phyloP scores from a whole-genome alignment of 108 stramenopile species.

The Discostella stelligeroides region DNA sequence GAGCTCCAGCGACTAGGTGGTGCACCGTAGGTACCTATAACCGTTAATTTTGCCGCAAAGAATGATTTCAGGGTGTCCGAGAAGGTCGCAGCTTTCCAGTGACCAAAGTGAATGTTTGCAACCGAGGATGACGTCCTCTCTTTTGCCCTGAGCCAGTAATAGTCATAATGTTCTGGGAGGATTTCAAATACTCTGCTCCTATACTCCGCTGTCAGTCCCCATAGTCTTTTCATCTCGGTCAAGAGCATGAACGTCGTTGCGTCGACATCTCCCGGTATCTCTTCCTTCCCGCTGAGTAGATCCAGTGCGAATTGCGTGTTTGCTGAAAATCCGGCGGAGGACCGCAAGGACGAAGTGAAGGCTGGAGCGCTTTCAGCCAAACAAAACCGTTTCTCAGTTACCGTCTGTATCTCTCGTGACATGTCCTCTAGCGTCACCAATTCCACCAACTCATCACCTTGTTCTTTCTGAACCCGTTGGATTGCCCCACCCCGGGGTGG shows the following conservation, averaged over 20 bases:
- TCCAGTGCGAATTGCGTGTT: background rate
- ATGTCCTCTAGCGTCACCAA: background rate
- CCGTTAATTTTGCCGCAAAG: constrained; percentile 1
- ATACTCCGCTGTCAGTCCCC: background rate
- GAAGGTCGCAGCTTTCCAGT: background rate
- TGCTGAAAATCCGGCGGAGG: background rate
- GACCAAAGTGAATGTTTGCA: too few species aligned
- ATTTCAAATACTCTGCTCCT: background rate
- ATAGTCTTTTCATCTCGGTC: background rate
- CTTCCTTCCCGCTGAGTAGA: background rate
- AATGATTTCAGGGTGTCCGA: background rate
- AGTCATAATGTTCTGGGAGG: background rate
- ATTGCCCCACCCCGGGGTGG: background rate
- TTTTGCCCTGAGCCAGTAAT: constrained; percentile 5
- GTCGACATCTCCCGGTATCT: background rate
- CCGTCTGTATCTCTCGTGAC: background rate
- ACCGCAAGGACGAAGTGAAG: background rate
- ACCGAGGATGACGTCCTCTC: constrained; percentile 1
- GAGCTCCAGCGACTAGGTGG: constrained; percentile 15
- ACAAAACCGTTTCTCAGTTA: background rate
- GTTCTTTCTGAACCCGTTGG: background rate
- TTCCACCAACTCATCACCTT: background rate
- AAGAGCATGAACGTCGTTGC: background rate
- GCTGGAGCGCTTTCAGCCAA: background rate
- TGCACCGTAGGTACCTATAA: background rate